phyloP scores from a whole-genome alignment of 129 eudicot species.

The sunflower (Helianthus annuus) region HanXRQr2.0-SUNRISE NC_035441.2:175438807-175439306 shows the following conservation, averaged over 20 bases:
- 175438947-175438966: background rate
- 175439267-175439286: too few relatives aligned
- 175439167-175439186: too few relatives aligned
- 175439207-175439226: too few relatives aligned
- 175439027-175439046: conserved; percentile 84
- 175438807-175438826: background rate
- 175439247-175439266: too few relatives aligned
- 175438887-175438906: background rate
- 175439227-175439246: too few relatives aligned
- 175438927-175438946: background rate
- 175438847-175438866: background rate
- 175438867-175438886: background rate
- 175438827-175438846: background rate
- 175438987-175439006: conserved; percentile 36
- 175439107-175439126: conserved; percentile 86
- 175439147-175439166: too few relatives aligned
- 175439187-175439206: too few relatives aligned
- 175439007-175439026: conserved; percentile 96
- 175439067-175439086: conserved; percentile 81
- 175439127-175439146: conserved; percentile 95
- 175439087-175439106: conserved; percentile 95
- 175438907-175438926: background rate
- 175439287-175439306: too few relatives aligned
- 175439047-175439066: conserved; percentile 78
- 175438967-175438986: background rate